Evolutionary conservation across 352 stramenopile genomes (phyloP).

Genomic region (Bremia lactucae): DNA sequence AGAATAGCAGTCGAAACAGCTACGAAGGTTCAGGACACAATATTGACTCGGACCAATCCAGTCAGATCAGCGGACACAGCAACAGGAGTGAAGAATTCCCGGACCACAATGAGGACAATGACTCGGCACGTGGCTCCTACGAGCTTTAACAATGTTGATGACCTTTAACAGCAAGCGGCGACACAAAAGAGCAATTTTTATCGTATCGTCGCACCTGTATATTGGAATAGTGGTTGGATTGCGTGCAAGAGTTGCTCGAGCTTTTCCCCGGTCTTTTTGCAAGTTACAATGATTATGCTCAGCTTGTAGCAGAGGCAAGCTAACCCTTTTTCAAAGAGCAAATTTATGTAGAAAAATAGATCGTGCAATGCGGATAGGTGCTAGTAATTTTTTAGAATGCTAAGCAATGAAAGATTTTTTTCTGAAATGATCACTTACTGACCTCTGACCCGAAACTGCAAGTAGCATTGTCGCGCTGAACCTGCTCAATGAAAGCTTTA

Average conservation of each 20-base stretch:
- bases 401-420: constrained; percentile 12
- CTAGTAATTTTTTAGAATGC: constrained; percentile 7
- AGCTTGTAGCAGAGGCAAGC: no score
- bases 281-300: no score
- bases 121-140: constrained; percentile 64
- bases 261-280: no score
- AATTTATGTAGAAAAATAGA: constrained; percentile 16
- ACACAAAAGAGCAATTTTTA: constrained; percentile 11
- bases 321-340: constrained; percentile 29
- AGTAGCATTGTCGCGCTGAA: constrained; percentile 58
- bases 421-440: constrained; percentile 12
- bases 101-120: constrained; percentile 57
- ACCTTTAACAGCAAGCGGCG: constrained; percentile 10
- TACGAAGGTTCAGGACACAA: constrained; percentile 30
- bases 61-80: constrained; percentile 56
- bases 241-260: no score
- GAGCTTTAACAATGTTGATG: constrained; percentile 41
- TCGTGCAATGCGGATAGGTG: constrained; percentile 2
- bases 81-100: constrained; percentile 67
- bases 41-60: constrained; percentile 46
- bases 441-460: constrained; percentile 9
- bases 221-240: constrained; percentile 19
- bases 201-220: constrained; percentile 3
- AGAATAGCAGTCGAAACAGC: constrained; percentile 51
- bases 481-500: constrained; percentile 74